Evolutionary conservation across 805 yeast species (phyloP), one percentile per base, ranked within the genome.

Genomic region (Yamadazyma ubonensis): DNA sequence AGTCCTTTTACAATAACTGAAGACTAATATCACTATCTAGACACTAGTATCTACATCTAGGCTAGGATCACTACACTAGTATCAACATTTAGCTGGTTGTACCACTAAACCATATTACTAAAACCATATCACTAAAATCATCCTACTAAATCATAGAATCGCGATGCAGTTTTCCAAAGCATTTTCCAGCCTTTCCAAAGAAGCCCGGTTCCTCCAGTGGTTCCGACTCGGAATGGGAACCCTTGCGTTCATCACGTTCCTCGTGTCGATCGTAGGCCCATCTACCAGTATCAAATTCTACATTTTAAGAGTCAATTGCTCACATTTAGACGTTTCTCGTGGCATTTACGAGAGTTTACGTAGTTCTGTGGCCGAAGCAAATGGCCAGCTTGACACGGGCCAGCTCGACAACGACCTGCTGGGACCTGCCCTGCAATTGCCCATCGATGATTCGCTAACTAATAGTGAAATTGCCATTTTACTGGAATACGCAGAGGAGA

Each of bases 281-380:
- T 31, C 53, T 3, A 20, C 50, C 9, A 39, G 54, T 16, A 38
- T 36, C 6, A 30, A 39, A 2, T 46, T 53, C 16, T 59, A 57
- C 45, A 51, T 71, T 7, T 61, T 67, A 5, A 51, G 68, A 28
- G 58, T 80, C 27, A 71, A 73, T 49, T 76, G 79, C 42, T 66
- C 74, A 3, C 80, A 75, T 47, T 55, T 70, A 5, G 78, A 76
- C 43, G 74, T 80, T 14, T 71, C 80, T 1, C 49, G 59, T 14
- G 86, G 85, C 1, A 55, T 80, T 6, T 79, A 76, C 48, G 54
- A 66, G 17, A 62, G 73, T 4, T 55, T 75, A 39, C 55, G 76
- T 33, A 52, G 48, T 14, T 53, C 65, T 10, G 67, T 63, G 9
- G 39, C 59, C n/a, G 36, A 39, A 8, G 14, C 43, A 57, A 16